A percentile compares a stretch with the other conserved stretches of the same genome.
Conservation (phyloP, 805 yeast species). For the Helenozyma rhizophorensis region DNA sequence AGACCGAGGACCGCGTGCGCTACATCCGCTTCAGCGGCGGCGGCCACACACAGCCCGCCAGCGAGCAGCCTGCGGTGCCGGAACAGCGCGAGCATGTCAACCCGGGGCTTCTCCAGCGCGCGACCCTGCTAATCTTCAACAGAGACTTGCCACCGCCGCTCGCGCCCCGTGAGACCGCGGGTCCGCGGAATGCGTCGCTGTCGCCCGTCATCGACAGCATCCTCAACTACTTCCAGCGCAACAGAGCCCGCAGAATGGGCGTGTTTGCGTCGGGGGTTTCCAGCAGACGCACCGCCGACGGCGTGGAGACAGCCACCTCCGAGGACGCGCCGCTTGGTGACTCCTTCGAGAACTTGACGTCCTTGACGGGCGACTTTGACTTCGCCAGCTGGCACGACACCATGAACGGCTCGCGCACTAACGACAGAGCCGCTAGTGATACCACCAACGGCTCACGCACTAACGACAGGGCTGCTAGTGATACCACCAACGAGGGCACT, state of each 20-base stretch:
- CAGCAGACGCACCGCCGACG: constrained; percentile 43
- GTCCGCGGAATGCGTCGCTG: constrained; percentile 8
- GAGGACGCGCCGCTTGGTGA: constrained; percentile 5
- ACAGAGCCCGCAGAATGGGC: constrained; percentile 5
- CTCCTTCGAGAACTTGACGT: constrained; percentile 1
- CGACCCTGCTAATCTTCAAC: constrained; percentile 10
- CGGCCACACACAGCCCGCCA: neutral
- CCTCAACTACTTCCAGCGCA: constrained; percentile 9
- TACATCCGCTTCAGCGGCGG: constrained; percentile 13
- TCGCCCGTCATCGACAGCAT: constrained; percentile 14
- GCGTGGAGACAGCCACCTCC: constrained; percentile 35
- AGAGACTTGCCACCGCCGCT: constrained; percentile 7
- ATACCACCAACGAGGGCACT: too few relatives aligned
- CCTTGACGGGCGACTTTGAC: constrained; percentile 1
- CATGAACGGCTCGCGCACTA: too few relatives aligned
- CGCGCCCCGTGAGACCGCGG: neutral
- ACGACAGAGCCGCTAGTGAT: too few relatives aligned
- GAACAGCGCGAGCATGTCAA: neutral
- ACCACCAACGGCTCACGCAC: too few relatives aligned
- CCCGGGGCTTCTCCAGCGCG: constrained; percentile 10
- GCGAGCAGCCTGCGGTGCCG: neutral
- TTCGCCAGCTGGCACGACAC: too few relatives aligned
- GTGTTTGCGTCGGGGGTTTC: constrained; percentile 46
- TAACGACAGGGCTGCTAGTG: too few relatives aligned
- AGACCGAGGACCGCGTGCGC: constrained; percentile 5